Evolutionary conservation across 495 filamentous ascomycete species (phyloP), one percentile per base, ranked within the genome.

Genomic region (Rhizodiscina lignyota): DNA sequence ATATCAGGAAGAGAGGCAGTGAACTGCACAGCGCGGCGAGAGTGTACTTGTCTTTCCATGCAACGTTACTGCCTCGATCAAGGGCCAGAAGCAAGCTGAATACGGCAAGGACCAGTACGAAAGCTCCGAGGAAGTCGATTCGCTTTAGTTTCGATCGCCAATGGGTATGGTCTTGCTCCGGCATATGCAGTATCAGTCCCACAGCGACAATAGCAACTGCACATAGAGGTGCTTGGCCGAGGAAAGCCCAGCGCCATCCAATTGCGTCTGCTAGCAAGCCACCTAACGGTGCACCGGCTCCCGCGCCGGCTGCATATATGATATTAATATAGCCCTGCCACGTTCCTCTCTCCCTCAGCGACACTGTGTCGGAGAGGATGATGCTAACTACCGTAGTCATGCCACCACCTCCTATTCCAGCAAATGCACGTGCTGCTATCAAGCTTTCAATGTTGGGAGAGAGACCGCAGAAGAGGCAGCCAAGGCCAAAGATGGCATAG

Each of bases 241-340:
- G 47, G 50, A 91, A 91, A 3, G 79, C 63, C 80, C 83, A 92
- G 41, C 83, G 64, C 83, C 83, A 92, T 36, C 81, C 79, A 19
- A 89, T 63, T 18, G 60, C 70, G 48, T 91, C 83, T 1, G 79
- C 68, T 11, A 92, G 45, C 0, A 84, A 47, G 17, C 83, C 84
- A 26, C 80, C 81, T 5, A 93, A 44, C 0, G 83, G 82, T 16
- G 73, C 83, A 11, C 84, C 84, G 28, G 60, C 60, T 11, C 70
- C 73, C 12, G 77, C 64, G 15, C 84, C 84, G 41, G 62, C 54
- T 1, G 82, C 74, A 47, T 66, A 87, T 30, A 89, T 66, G 49
- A 89, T 73, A 46, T 89, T 91, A 44, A 87, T 62, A 31, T 85
- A 69, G 15, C 83, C 82, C 52, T 91, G 83, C 70, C 77, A 91